Percentiles rank a stretch among this genome's conserved stretches.
phyloP scores from a whole-genome alignment of 1,284 basidiomycete genomes.

The Heimioporus punctisporus region DNA sequence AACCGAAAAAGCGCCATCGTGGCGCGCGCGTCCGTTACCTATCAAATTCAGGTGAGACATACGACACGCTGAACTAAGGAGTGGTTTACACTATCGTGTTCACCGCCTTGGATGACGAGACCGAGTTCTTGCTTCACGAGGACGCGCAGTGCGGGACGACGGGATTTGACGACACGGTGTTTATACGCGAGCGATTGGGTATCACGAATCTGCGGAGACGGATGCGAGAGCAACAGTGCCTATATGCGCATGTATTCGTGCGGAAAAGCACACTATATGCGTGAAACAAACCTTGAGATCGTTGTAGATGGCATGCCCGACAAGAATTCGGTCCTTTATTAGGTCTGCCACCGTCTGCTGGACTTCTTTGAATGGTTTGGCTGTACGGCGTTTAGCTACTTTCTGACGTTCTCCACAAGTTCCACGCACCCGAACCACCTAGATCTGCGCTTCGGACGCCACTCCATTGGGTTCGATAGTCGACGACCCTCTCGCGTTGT shows the following conservation, averaged over 20 bases:
- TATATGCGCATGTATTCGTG: conserved; percentile 30
- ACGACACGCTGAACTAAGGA: neutral
- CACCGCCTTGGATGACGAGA: conserved; percentile 84
- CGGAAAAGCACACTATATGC: neutral
- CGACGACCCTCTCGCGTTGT: conserved; percentile 89
- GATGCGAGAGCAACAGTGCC: conserved; percentile 92
- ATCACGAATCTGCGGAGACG: conserved; percentile 78
- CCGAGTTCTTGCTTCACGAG: conserved; percentile 85
- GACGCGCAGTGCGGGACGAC: conserved; percentile 78
- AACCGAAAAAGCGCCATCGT: conserved; percentile 95
- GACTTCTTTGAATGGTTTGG: conserved; percentile 80
- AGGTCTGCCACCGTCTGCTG: conserved; percentile 83
- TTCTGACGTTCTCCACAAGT: too few species aligned
- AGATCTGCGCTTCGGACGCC: conserved; percentile 85
- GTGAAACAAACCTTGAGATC: conserved; percentile 76
- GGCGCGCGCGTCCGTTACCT: conserved; percentile 94
- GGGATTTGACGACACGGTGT: conserved; percentile 58
- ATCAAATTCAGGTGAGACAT: conserved; percentile 4
- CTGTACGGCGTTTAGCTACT: too few species aligned
- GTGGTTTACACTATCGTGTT: conserved; percentile 80
- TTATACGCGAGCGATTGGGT: conserved; percentile 74
- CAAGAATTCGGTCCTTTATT: conserved; percentile 81
- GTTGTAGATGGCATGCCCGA: conserved; percentile 95
- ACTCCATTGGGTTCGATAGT: conserved; percentile 93
- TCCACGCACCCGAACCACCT: conserved; percentile 52